phyloP scores from a whole-genome alignment of 2,329 filamentous ascomycete species.

The Pseudogymnoascus sp. region DNA sequence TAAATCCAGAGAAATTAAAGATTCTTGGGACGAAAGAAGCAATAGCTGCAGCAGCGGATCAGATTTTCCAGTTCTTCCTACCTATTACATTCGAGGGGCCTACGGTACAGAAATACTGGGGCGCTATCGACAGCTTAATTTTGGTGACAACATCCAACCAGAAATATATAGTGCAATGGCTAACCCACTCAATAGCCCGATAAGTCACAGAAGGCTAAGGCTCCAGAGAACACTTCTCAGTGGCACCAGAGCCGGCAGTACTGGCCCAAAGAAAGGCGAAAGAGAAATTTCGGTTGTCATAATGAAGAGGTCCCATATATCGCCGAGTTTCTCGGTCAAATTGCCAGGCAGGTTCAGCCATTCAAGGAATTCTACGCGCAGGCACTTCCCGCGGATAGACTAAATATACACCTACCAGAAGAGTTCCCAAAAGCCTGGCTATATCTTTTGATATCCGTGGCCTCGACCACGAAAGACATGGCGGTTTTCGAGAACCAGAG shows the following conservation, averaged over 20 bases:
- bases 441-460: constrained; percentile 18
- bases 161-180: background rate
- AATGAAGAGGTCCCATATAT: constrained; percentile 7
- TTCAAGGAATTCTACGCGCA: constrained; percentile 15
- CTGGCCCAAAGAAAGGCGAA: background rate
- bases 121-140: constrained; percentile 27
- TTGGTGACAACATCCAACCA: background rate
- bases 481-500: constrained; percentile 13
- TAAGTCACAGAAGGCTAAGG: background rate
- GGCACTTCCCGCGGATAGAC: constrained; percentile 7
- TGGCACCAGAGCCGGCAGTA: background rate
- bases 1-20: constrained; percentile 15
- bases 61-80: constrained; percentile 38
- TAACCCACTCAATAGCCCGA: background rate
- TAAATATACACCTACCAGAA: constrained; percentile 15
- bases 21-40: constrained; percentile 29
- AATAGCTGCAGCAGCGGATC: constrained; percentile 36
- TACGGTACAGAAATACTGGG: constrained; percentile 39
- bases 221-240: background rate
- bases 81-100: constrained; percentile 31
- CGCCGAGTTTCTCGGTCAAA: constrained; percentile 4
- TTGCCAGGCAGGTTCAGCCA: constrained; percentile 4
- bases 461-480: constrained; percentile 14
- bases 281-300: constrained; percentile 4
- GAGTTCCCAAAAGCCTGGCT: constrained; percentile 20